These are phyloP conservation scores for Fonsecaea erecta DNA, from an alignment of 2,329 filamentous ascomycete species.

Conservation along the genomic window DNA sequence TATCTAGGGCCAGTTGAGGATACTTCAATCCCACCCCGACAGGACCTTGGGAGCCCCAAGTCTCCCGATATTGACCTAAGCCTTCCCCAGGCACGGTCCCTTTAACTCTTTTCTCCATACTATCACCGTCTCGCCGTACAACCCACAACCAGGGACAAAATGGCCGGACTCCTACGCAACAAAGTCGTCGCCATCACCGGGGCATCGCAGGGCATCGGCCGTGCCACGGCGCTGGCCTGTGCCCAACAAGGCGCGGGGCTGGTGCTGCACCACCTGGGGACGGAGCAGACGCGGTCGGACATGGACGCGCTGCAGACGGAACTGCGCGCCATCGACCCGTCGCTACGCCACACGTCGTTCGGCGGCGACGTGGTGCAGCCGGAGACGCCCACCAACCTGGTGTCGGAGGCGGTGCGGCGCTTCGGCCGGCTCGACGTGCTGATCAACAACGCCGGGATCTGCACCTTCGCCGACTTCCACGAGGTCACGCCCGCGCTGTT, in stretches of 20 bases:
- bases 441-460: slow-evolving; percentile 43
- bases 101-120: neutral
- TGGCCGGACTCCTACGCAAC: slow-evolving; percentile 15
- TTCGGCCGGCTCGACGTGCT: slow-evolving; percentile 20
- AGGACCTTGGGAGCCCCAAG: neutral
- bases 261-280: slow-evolving; percentile 17
- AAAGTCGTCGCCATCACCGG: slow-evolving; percentile 21
- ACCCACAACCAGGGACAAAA: neutral
- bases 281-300: slow-evolving; percentile 11
- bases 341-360: slow-evolving; percentile 17
- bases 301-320: slow-evolving; percentile 9
- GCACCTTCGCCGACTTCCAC: slow-evolving; percentile 31
- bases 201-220: slow-evolving; percentile 12
- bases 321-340: neutral
- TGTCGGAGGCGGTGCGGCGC: slow-evolving; percentile 8
- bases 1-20: neutral
- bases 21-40: neutral
- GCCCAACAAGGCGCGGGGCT: slow-evolving; percentile 15
- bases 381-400: slow-evolving; percentile 9
- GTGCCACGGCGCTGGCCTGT: slow-evolving; percentile 12
- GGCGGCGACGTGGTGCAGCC: slow-evolving; percentile 16
- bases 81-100: neutral
- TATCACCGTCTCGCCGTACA: no score
- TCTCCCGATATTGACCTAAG: neutral
- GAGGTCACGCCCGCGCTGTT: slow-evolving; percentile 10